These are phyloP conservation scores for Puccinia coronata DNA, from an alignment of 1,284 basidiomycete genomes.

Conservation along the genomic window DNA sequence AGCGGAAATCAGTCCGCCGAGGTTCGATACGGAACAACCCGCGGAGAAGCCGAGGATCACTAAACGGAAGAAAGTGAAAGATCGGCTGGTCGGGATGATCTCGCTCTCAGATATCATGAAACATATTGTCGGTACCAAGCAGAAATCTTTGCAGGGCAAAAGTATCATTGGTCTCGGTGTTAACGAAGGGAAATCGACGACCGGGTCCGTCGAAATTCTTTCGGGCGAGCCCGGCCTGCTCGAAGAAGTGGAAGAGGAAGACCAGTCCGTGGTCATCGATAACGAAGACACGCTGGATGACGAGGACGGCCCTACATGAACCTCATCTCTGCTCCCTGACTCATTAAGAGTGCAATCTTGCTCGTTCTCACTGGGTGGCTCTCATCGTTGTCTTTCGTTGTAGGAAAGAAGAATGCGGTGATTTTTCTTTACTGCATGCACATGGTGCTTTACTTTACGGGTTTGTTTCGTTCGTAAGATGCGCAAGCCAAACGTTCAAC, in stretches of 20 bases:
- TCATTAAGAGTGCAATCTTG: not conserved
- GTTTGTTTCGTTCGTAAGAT: not conserved
- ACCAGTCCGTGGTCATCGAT: constrained; percentile 7
- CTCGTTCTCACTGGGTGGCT: not conserved
- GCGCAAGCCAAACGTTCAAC: not conserved
- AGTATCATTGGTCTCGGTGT: constrained; percentile 43
- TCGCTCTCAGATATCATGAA: constrained; percentile 86
- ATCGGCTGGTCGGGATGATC: constrained; percentile 81
- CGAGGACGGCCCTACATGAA: constrained; percentile 9
- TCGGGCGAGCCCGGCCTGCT: not conserved
- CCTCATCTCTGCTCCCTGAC: too few species aligned
- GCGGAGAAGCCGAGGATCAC: not conserved
- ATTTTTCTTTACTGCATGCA: not conserved
- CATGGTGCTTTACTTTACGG: not conserved
- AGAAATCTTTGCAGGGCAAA: constrained; percentile 53
- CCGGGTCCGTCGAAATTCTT: not conserved
- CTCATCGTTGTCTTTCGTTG: not conserved
- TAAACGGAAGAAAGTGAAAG: constrained; percentile 62
- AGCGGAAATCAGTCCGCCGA: constrained; percentile 30
- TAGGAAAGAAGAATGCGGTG: not conserved
- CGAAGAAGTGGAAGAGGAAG: constrained; percentile 40
- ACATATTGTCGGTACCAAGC: constrained; percentile 69
- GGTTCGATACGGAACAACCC: not conserved
- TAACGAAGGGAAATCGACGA: constrained; percentile 16
- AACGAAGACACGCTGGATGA: constrained; percentile 28